These are phyloP conservation scores for Acorus gramineus DNA, from an alignment of 106 monocot species.

Conservation along the genomic window DNA sequence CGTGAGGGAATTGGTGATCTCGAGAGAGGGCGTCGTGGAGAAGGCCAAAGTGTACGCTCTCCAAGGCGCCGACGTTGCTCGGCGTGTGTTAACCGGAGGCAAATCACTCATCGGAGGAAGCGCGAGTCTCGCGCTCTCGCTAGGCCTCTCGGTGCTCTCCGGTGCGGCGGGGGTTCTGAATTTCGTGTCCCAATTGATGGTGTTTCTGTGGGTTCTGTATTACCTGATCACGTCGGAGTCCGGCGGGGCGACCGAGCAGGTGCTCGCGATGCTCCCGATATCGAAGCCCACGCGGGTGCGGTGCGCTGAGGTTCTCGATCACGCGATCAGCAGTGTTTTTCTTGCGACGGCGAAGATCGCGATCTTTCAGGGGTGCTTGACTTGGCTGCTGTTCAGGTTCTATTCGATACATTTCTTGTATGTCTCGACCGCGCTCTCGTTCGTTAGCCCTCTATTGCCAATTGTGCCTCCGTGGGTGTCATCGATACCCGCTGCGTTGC, in stretches of 20 bases:
- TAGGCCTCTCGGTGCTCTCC: constrained; percentile 28
- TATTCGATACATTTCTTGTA: constrained; percentile 59
- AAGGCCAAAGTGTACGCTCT: constrained; percentile 49
- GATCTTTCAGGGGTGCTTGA: constrained; percentile 50
- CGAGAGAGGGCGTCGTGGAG: constrained; percentile 48
- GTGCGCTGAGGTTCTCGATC: constrained; percentile 48
- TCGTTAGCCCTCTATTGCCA: constrained; percentile 40
- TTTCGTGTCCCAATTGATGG: constrained; percentile 52
- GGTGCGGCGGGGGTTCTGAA: constrained; percentile 58
- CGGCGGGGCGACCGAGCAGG: constrained; percentile 56
- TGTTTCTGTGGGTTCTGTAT: constrained; percentile 62
- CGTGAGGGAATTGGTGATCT: constrained; percentile 37
- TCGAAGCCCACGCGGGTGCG: constrained; percentile 26
- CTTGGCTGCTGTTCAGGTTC: constrained; percentile 54
- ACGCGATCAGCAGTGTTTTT: constrained; percentile 52
- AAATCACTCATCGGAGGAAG: constrained; percentile 45
- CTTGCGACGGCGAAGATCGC: constrained; percentile 57
- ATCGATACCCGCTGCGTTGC: constrained; percentile 37
- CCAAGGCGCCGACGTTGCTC: constrained; percentile 34
- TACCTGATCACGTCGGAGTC: constrained; percentile 55
- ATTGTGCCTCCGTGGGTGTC: constrained; percentile 46
- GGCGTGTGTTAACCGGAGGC: constrained; percentile 37
- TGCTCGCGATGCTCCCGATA: constrained; percentile 41
- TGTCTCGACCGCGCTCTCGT: constrained; percentile 40
- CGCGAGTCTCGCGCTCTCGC: constrained; percentile 31